Evolutionary conservation across 2,329 filamentous ascomycete species (phyloP), one percentile per base, ranked within the genome.

Genomic region (Ceratocystis harringtonii): DNA sequence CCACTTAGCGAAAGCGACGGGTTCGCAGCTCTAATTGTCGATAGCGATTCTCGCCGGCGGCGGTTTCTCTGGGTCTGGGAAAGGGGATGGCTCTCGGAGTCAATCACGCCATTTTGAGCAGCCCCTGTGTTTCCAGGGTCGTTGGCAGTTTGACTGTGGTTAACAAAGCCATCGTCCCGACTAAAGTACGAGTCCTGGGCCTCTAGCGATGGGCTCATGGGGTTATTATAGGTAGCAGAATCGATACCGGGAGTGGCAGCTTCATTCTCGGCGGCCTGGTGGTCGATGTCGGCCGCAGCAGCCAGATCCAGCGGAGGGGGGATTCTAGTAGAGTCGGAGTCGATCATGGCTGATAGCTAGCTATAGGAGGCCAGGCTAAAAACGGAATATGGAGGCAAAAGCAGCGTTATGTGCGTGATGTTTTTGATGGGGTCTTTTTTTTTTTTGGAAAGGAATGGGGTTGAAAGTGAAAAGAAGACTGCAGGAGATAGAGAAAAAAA

Each of bases 1-100:
- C 84, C 84, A 68, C 78, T 85, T 62, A 87, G 76, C 36, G 77
- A 76, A 57, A 86, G 73, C 67, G 82, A 79, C 7, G 83, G 83
- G 69, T 83, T 80, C 65, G 78, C 78, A 65, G 78, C 76, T 70
- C 79, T 78, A 68, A 84, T 79, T 63, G 85, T 81, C 30, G 78
- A 76, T 64, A 85, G 73, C 44, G 81, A 82, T 70, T 83, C 78
- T 66, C 76, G 76, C 61, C 74, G 75, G 67, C 76, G 77, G 64
- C 68, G 19, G 69, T 48, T 63, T 71, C 68, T 45, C 58, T 61
- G 66, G 62, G 61, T 64, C 28, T 62, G 48, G 10, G 66, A 67
- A 22, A 67, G n/a, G 68, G 66, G 62, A 43, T 48, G 68, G 62
- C 48, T 57, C 8, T 55, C 62, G 41, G 61, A 43, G 25, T 65